Conservation (phyloP, 2,329 filamentous ascomycete genomes). For the Chaetomiaceae sp. region DNA sequence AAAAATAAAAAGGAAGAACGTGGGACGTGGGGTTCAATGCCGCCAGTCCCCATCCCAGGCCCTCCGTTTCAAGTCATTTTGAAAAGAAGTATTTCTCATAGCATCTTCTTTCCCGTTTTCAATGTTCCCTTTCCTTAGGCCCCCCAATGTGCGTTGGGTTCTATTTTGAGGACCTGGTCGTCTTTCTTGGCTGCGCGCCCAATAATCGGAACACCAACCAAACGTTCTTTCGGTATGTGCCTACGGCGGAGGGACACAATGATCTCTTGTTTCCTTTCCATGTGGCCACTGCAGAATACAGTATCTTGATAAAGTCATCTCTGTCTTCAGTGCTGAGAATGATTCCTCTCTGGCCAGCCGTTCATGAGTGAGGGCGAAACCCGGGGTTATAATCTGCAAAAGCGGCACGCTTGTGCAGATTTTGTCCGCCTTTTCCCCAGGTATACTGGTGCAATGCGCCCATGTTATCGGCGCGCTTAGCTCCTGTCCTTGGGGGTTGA, state of each 20-base stretch:
- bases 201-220: too few relatives aligned
- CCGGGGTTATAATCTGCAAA: background rate
- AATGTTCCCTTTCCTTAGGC: too few relatives aligned
- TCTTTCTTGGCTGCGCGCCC: too few relatives aligned
- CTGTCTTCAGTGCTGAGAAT: too few relatives aligned
- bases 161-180: too few relatives aligned
- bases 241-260: too few relatives aligned
- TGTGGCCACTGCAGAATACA: too few relatives aligned
- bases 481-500: slow-evolving; percentile 14
- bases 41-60: background rate
- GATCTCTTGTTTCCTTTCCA: too few relatives aligned
- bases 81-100: background rate
- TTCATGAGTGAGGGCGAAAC: background rate
- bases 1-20: background rate
- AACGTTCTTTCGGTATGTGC: too few relatives aligned
- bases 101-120: too few relatives aligned
- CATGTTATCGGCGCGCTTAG: background rate
- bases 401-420: background rate
- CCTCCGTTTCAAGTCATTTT: background rate
- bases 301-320: too few relatives aligned
- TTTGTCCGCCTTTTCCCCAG: background rate
- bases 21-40: background rate
- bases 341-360: background rate
- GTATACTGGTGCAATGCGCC: background rate
- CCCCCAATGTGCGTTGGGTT: too few relatives aligned